Percentiles rank a stretch among this genome's conserved stretches.
Conservation (phyloP, 768 basidiomycete genomes). For the Calvatia gigantea region DNA sequence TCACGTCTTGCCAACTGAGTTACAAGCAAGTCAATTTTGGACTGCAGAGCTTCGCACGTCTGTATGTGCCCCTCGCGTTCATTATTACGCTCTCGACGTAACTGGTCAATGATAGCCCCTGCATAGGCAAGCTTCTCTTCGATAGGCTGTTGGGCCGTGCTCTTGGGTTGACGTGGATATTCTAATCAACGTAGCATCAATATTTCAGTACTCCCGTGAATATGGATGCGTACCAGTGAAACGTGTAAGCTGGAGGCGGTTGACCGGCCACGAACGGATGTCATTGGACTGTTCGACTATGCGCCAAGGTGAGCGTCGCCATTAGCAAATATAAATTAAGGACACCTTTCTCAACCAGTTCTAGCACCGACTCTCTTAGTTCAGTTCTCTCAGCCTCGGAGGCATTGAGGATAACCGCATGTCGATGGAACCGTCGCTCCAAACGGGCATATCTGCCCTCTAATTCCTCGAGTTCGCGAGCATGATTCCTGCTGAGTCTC, state of each 20-base stretch:
- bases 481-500: constrained; percentile 34
- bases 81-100: constrained; percentile 39
- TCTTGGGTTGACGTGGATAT: background rate
- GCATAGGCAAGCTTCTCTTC: constrained; percentile 38
- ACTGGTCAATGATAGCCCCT: constrained; percentile 36
- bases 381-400: constrained; percentile 50
- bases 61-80: constrained; percentile 41
- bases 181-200: background rate
- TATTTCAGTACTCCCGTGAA: background rate
- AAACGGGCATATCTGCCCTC: constrained; percentile 30
- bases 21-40: constrained; percentile 40
- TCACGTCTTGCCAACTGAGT: constrained; percentile 58
- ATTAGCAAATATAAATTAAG: background rate
- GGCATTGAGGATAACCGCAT: constrained; percentile 25
- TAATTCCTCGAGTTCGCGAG: constrained; percentile 34
- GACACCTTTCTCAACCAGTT: constrained; percentile 60
- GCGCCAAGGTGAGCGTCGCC: background rate
- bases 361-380: constrained; percentile 47
- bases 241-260: constrained; percentile 3
- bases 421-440: constrained; percentile 33
- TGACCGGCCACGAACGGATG: constrained; percentile 12
- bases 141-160: background rate
- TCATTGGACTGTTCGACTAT: constrained; percentile 7
- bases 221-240: constrained; percentile 7
- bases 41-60: constrained; percentile 36